Percentiles rank a stretch among this genome's conserved stretches.
Evolutionary conservation across 129 eudicot genomes (phyloP).

Genomic region (Ambrosia trifida): DNA sequence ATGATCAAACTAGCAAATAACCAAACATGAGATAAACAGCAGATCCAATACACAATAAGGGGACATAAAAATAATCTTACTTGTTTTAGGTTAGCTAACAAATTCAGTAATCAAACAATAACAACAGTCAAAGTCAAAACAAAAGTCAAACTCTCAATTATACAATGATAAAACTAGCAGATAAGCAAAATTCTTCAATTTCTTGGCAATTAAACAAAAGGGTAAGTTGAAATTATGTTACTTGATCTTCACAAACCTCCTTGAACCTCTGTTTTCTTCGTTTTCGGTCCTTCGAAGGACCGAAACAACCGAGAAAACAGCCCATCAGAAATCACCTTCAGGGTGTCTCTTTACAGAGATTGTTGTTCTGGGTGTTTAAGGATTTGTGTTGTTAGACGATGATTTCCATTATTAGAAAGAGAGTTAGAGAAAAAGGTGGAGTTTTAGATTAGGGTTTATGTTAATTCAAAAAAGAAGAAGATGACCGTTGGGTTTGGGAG

Average conservation of each 20-base stretch:
- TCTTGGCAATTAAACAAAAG: neutral
- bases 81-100: neutral
- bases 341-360: slow-evolving; percentile 26
- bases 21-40: no score
- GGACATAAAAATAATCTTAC: no score
- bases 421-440: slow-evolving; percentile 50
- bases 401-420: slow-evolving; percentile 33
- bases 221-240: slow-evolving; percentile 28
- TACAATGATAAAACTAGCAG: neutral
- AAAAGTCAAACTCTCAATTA: neutral
- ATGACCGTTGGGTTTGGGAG: slow-evolving; percentile 63
- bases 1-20: neutral
- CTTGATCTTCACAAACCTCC: slow-evolving; percentile 53
- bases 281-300: slow-evolving; percentile 57
- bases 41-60: no score
- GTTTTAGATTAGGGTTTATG: slow-evolving; percentile 45
- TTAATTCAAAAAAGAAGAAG: slow-evolving; percentile 34
- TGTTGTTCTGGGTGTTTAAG: neutral
- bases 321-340: slow-evolving; percentile 51
- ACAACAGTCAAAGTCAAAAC: neutral
- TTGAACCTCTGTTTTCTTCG: slow-evolving; percentile 50
- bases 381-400: slow-evolving; percentile 15
- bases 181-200: neutral
- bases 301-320: slow-evolving; percentile 97
- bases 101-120: neutral